These are phyloP conservation scores for Yamadazyma membranifaciens DNA, from an alignment of 1,139 yeast species.

Conservation along the genomic window DNA sequence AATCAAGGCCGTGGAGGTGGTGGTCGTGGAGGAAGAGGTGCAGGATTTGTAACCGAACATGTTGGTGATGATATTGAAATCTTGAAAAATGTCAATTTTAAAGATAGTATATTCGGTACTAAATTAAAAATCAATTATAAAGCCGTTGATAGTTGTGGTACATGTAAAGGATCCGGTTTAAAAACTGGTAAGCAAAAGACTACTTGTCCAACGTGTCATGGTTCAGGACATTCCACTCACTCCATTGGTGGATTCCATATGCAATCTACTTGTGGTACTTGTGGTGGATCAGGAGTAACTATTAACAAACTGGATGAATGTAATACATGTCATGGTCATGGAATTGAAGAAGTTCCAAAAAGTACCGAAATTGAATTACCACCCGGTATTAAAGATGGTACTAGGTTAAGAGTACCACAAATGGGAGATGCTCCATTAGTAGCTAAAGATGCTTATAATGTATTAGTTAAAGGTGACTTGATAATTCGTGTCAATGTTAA, in stretches of 20 bases:
- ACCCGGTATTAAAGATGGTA: conserved; percentile 84
- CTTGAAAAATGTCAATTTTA: conserved; percentile 68
- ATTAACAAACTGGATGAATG: conserved; percentile 73
- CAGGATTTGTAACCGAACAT: conserved; percentile 64
- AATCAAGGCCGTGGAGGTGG: conserved; percentile 43
- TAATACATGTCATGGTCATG: conserved; percentile 81
- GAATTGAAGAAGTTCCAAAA: conserved; percentile 69
- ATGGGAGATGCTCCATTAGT: conserved; percentile 88
- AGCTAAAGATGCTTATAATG: conserved; percentile 63
- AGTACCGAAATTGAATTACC: conserved; percentile 81
- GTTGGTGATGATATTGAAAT: conserved; percentile 91
- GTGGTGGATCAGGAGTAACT: conserved; percentile 86
- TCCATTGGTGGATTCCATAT: conserved; percentile 93
- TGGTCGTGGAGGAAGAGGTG: conserved; percentile 38
- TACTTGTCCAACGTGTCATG: conserved; percentile 87
- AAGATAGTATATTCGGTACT: conserved; percentile 86
- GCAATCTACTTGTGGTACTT: conserved; percentile 87
- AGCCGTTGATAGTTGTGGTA: conserved; percentile 71
- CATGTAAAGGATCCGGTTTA: conserved; percentile 85
- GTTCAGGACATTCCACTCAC: conserved; percentile 89
- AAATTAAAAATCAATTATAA: conserved; percentile 66
- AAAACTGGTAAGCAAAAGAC: conserved; percentile 72
- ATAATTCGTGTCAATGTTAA: conserved; percentile 76
- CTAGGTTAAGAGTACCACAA: conserved; percentile 77
- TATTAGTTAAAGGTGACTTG: conserved; percentile 78